Conservation (phyloP, 2,329 filamentous ascomycete species). For the Pyrenochaeta sp. region DNA sequence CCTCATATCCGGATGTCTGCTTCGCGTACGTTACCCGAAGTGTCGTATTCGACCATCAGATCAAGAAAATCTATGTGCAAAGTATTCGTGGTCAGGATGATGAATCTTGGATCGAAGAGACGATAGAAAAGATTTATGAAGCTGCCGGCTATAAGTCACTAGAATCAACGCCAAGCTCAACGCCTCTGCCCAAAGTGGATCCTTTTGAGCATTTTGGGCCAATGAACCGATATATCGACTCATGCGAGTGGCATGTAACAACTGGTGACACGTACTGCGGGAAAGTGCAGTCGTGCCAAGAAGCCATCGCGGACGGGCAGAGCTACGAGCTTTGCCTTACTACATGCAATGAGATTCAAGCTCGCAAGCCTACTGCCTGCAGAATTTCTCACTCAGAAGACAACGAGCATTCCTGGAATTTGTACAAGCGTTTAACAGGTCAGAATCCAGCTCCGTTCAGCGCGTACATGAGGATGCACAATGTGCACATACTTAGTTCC, state of each 20-base stretch:
- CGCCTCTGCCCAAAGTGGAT: conserved; percentile 31
- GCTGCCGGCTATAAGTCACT: conserved; percentile 38
- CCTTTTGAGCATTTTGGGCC: conserved; percentile 43
- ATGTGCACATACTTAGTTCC: conserved; percentile 75
- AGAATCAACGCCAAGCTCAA: conserved; percentile 40
- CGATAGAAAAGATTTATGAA: conserved; percentile 38
- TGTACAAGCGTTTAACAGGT: conserved; percentile 75
- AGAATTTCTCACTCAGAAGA: conserved; percentile 39
- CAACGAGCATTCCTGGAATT: conserved; percentile 64
- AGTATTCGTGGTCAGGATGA: conserved; percentile 61
- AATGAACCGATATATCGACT: conserved; percentile 37
- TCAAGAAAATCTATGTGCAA: conserved; percentile 71
- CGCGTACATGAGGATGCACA: conserved; percentile 75
- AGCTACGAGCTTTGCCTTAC: conserved; percentile 90
- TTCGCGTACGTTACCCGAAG: conserved; percentile 80
- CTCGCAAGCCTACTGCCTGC: conserved; percentile 31
- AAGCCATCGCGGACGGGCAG: conserved; percentile 76
- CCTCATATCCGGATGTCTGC: conserved; percentile 70
- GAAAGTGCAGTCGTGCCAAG: conserved; percentile 74
- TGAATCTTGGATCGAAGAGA: conserved; percentile 57
- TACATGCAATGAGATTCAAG: conserved; percentile 71
- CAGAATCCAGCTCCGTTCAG: conserved; percentile 86
- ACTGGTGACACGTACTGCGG: conserved; percentile 62
- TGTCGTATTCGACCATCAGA: conserved; percentile 77
- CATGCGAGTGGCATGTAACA: conserved; percentile 24